Evolutionary conservation across 2,329 filamentous ascomycete species (phyloP), one percentile per base, ranked within the genome.

Genomic region (Septoria petroselini): DNA sequence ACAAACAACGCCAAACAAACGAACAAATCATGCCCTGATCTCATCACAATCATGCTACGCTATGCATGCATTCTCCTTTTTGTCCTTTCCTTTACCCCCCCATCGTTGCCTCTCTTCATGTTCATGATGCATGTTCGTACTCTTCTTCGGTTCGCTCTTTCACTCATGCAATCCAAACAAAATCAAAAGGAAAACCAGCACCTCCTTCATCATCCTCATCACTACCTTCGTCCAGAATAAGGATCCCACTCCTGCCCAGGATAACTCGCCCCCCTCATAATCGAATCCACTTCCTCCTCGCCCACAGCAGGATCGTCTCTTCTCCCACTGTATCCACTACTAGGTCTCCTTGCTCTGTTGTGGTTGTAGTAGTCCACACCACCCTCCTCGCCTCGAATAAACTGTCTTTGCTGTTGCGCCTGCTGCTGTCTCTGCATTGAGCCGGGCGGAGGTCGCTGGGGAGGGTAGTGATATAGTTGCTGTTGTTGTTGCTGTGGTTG

Each of bases 191-290:
- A n/a, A n/a, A n/a, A n/a, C n/a, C n/a, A n/a, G n/a, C 31, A n/a
- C 15, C 31, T n/a, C 4, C 31, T 17, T 34, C 31, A 17, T 14
- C 39, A 11, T 15, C 21, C 14, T 29, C 21, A 6, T 18, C 9
- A 25, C 40, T 17, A n/a, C 41, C 41, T 43, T 17, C 41, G 30
- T 9, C 43, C 34, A 9, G 43, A 39, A 47, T 47, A 47, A 31
- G 43, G 43, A 47, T 47, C 39, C 83, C 84, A 87, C 65, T 86
- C 83, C 69, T 85, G 81, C 0, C 84, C 84, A 0, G 84, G 84
- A 65, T 86, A 87, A 62, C 78, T 82, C 9, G 82, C 83, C 5
- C 82, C 83, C 40, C 73, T 77, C 84, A 87, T 86, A 51, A 59
- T 50, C 34, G 62, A 40, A 7, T 39, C 43, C 43, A 47, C 43